Evolutionary conservation across 176 grass and related monocot species (phyloP).

Genomic region (Carex parvula): DNA sequence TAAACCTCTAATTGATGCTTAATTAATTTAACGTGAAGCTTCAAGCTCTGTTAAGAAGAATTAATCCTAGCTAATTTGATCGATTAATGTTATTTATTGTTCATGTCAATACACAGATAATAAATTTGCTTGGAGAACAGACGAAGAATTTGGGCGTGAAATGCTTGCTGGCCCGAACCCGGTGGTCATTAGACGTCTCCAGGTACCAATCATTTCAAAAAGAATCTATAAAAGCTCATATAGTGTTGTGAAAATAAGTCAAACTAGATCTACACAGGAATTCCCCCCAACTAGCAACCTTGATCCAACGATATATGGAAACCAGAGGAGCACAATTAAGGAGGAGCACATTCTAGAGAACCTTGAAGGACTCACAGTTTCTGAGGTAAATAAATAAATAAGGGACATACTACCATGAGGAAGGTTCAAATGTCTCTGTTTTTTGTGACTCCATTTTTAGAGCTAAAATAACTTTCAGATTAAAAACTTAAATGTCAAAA

Average conservation of each 20-base stretch:
- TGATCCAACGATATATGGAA: slow-evolving; percentile 50
- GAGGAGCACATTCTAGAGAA: slow-evolving; percentile 53
- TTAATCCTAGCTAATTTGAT: no score
- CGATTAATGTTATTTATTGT: not conserved
- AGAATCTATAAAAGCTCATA: not conserved
- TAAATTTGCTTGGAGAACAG: slow-evolving; percentile 71
- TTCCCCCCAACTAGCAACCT: slow-evolving; percentile 77
- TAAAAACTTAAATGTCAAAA: no score
- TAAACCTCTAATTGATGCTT: not conserved
- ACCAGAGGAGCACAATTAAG: slow-evolving; percentile 76
- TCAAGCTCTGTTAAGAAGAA: no score
- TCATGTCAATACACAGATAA: slow-evolving; percentile 30
- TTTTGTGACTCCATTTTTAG: no score
- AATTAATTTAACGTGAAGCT: no score
- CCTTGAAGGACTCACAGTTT: slow-evolving; percentile 53
- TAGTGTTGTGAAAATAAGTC: not conserved
- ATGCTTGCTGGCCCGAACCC: slow-evolving; percentile 92
- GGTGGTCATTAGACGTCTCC: slow-evolving; percentile 54
- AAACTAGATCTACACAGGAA: slow-evolving; percentile 31
- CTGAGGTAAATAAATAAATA: slow-evolving; percentile 33
- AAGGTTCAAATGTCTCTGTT: no score
- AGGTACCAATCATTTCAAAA: slow-evolving; percentile 27
- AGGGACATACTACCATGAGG: not conserved
- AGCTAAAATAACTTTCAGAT: no score
- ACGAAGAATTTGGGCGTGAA: slow-evolving; percentile 85